Evolutionary conservation across 2,329 filamentous ascomycete species (phyloP).

Genomic region (Exophiala dermatitidis): DNA sequence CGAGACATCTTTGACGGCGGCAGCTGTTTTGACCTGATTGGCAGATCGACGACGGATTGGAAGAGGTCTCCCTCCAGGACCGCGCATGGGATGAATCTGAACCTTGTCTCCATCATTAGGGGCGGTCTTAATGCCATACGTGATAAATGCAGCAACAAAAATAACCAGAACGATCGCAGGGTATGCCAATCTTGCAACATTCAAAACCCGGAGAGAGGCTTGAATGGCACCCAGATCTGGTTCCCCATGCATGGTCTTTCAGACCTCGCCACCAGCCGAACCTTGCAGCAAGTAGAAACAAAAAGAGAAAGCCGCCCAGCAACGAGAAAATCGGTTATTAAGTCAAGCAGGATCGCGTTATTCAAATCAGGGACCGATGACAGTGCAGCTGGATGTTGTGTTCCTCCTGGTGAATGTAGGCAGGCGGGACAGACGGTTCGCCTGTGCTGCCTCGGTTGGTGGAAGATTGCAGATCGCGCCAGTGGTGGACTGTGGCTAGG

Average conservation of each 20-base stretch:
- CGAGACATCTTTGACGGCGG: conserved; percentile 52
- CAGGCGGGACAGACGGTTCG: conserved; percentile 8
- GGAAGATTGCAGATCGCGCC: conserved; percentile 3
- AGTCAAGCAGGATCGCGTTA: not conserved
- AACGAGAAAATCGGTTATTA: conserved; percentile 8
- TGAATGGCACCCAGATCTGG: conserved; percentile 18
- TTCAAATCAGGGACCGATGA: conserved; percentile 1
- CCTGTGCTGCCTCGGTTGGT: conserved; percentile 14
- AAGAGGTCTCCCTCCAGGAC: conserved; percentile 83
- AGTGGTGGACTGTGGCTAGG: not conserved
- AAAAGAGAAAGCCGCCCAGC: conserved; percentile 25
- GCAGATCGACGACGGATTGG: conserved; percentile 56
- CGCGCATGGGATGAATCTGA: conserved; percentile 36
- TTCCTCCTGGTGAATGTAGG: not conserved
- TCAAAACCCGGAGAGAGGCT: conserved; percentile 21
- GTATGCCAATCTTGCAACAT: conserved; percentile 43
- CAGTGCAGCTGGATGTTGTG: not conserved
- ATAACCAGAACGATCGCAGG: conserved; percentile 58
- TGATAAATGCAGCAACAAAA: conserved; percentile 57
- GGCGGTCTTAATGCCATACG: conserved; percentile 52
- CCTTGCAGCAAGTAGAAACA: conserved; percentile 10
- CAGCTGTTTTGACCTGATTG: conserved; percentile 42
- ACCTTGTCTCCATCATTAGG: conserved; percentile 39
- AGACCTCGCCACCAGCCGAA: conserved; percentile 3
- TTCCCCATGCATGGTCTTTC: conserved; percentile 16